Evolutionary conservation across 2,329 filamentous ascomycete genomes (phyloP).

Genomic region (Diplodia sapinea): DNA sequence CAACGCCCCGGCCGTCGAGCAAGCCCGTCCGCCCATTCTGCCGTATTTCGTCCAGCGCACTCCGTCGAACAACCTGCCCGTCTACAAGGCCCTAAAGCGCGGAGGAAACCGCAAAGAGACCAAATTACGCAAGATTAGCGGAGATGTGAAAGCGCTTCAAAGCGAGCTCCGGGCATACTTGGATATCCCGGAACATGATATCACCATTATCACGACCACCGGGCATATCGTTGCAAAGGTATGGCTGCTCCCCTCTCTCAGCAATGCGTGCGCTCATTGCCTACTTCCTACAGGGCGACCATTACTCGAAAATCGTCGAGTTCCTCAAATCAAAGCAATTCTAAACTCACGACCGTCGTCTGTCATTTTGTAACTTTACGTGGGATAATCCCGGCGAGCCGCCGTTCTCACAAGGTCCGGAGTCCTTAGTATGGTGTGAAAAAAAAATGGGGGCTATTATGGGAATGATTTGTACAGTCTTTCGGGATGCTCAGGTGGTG

Average conservation of each 20-base stretch:
- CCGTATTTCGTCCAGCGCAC: constrained; percentile 78
- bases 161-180: constrained; percentile 67
- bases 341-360: constrained; percentile 31
- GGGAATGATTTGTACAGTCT: neutral
- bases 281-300: constrained; percentile 37
- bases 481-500: neutral
- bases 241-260: neutral
- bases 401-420: constrained; percentile 9
- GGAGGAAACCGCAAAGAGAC: constrained; percentile 80
- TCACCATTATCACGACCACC: constrained; percentile 67
- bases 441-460: neutral
- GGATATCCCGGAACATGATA: constrained; percentile 60
- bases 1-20: constrained; percentile 42
- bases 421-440: constrained; percentile 6
- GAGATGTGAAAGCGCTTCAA: constrained; percentile 68
- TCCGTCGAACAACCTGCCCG: constrained; percentile 70
- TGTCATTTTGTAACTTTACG: neutral
- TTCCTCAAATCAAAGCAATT: constrained; percentile 47
- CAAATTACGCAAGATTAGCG: constrained; percentile 77
- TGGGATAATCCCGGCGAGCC: constrained; percentile 1
- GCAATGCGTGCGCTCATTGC: constrained; percentile 11
- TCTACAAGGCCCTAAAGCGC: constrained; percentile 76
- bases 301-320: constrained; percentile 42
- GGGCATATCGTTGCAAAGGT: constrained; percentile 64
- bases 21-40: constrained; percentile 46